These are phyloP conservation scores for Stephania yunnanensis DNA, from an alignment of 164 flowering plant genomes.

Conservation along the genomic window DNA sequence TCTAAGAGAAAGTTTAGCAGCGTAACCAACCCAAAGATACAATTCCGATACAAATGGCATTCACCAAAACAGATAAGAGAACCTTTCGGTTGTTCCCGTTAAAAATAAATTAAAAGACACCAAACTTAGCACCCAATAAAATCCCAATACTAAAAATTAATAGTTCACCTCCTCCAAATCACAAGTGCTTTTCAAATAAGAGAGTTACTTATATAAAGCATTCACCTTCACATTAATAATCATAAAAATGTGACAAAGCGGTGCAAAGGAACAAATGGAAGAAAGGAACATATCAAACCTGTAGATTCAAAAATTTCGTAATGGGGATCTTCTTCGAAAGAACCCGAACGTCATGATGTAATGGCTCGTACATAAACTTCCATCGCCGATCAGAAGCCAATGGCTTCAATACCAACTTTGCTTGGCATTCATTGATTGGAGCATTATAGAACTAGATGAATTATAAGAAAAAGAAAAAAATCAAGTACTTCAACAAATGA, in stretches of 20 bases:
- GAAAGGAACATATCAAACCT: conserved; percentile 35
- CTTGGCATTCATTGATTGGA: conserved; percentile 61
- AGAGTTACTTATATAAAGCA: neutral
- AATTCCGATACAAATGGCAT: no score
- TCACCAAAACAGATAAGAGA: no score
- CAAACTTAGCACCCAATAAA: neutral
- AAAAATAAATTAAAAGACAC: neutral
- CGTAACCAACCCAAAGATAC: no score
- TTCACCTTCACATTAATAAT: neutral
- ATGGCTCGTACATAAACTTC: conserved; percentile 82
- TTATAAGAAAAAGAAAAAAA: conserved; percentile 1
- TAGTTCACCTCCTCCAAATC: neutral
- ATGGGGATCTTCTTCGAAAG: conserved; percentile 83
- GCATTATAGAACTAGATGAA: conserved; percentile 69
- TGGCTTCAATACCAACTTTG: conserved; percentile 79
- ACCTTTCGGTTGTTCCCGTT: neutral
- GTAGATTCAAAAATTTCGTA: conserved; percentile 71
- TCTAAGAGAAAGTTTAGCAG: no score
- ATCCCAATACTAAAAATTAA: neutral
- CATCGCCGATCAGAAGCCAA: conserved; percentile 51
- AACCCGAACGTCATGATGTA: conserved; percentile 60
- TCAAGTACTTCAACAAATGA: no score
- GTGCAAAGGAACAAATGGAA: neutral
- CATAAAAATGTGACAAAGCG: no score
- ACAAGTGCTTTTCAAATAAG: neutral